Evolutionary conservation across 2,329 filamentous ascomycete species (phyloP), one percentile per base, ranked within the genome.

Genomic region (Hymenoscyphus fraxineus): DNA sequence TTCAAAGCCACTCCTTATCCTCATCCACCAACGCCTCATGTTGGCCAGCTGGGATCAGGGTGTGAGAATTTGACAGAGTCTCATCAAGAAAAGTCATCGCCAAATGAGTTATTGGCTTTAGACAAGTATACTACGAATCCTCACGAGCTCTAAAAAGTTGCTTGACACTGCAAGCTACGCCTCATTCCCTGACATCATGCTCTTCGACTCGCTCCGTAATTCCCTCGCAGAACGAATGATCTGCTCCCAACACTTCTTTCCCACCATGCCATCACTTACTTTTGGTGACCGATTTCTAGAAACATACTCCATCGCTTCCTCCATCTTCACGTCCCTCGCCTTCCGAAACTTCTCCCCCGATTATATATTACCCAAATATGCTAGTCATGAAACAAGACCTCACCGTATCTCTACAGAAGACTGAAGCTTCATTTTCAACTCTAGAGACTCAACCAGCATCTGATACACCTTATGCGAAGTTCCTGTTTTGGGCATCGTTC

Each of bases 261-360:
- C 13, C 16, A 51, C 22, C 2, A 22, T 44, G 6, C 15, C 27
- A n/a, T 12, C 15, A 13, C 51, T 32, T 12, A 40, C 47, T 7
- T 62, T 62, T 15, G 51, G 51, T 32, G 31, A 56, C 4, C 51
- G 31, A 27, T 62, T 62, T n/a, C 51, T 62, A 5, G 31, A 62
- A 27, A 39, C 51, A 6, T 41, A 32, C 38, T 62, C 47, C 35
- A 57, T 62, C 39, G 60, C 60, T 10, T 35, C 51, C 9, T 40
- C 51, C 3, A 56, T 62, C 16, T 62, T 57, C 13, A 41, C 54
- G 16, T 22, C n/a, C 35, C 60, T 62, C 35, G 51, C 60, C 16
- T 62, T 62, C 35, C 60, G 60, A 7, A 56, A 39, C 35, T 62
- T 62, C 51, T 40, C n/a, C 13, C n/a, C 38, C 9, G 7, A 10